Conservation (phyloP, 192 early-diverging fungal species). For the Dispira simplex region DNA sequence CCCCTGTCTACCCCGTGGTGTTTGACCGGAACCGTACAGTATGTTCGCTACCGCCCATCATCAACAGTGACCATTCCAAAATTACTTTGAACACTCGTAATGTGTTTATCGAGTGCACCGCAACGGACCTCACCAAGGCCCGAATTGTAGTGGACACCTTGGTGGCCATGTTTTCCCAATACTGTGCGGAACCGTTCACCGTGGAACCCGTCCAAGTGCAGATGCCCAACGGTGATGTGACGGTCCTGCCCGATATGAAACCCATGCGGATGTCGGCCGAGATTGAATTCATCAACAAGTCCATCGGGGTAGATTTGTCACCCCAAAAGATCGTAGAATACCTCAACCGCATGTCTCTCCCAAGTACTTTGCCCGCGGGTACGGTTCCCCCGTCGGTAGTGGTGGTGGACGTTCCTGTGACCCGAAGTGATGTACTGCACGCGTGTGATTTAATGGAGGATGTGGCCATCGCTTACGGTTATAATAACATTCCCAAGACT, state of each 20-base stretch:
- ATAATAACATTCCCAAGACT: constrained; percentile 78
- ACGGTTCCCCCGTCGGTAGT: constrained; percentile 36
- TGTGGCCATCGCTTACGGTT: constrained; percentile 91
- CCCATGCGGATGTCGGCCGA: constrained; percentile 51
- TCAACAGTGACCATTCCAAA: constrained; percentile 97
- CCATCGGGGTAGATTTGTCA: constrained; percentile 55
- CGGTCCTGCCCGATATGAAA: constrained; percentile 58
- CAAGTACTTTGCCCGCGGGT: constrained; percentile 31
- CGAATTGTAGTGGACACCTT: constrained; percentile 88
- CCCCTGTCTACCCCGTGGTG: constrained; percentile 82
- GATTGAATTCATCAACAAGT: constrained; percentile 77
- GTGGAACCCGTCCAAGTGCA: constrained; percentile 86
- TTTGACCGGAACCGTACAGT: constrained; percentile 72
- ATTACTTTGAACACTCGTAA: constrained; percentile 89
- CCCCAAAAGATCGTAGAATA: constrained; percentile 55
- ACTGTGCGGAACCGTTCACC: constrained; percentile 84
- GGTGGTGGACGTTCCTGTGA: constrained; percentile 65
- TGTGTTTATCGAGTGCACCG: constrained; percentile 96
- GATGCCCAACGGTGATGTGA: constrained; percentile 58
- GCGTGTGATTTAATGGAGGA: constrained; percentile 98
- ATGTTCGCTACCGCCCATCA: constrained; percentile 93
- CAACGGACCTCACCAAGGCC: constrained; percentile 90
- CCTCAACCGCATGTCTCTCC: constrained; percentile 78
- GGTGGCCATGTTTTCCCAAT: constrained; percentile 89
- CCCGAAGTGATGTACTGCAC: constrained; percentile 90